Evolutionary conservation across 2,329 filamentous ascomycete genomes (phyloP).

Genomic region (Blastomyces emzantsi): DNA sequence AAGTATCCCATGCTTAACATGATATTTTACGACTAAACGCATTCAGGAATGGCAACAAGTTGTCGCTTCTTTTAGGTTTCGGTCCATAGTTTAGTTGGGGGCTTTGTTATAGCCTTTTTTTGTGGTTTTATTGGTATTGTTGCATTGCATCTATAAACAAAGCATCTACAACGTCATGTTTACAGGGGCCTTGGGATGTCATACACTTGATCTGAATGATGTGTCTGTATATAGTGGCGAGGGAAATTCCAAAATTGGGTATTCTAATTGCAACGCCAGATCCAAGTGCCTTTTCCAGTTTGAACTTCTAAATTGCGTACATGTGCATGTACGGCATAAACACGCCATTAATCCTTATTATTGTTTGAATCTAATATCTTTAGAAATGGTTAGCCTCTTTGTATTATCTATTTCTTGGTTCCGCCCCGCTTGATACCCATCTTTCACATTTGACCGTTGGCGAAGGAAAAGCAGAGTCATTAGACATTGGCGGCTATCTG

Average conservation of each 20-base stretch:
- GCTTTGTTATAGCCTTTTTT: not conserved
- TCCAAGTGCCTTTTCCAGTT: not conserved
- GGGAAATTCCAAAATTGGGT: not conserved
- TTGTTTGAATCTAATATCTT: not conserved
- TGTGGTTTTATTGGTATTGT: not conserved
- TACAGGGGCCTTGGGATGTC: not conserved
- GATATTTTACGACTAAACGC: not conserved
- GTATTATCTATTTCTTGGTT: not conserved
- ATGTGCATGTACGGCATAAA: too few species aligned
- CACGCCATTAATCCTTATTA: too few species aligned
- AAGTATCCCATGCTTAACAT: not conserved
- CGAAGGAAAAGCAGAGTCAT: not conserved
- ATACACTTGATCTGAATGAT: not conserved
- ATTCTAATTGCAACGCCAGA: not conserved
- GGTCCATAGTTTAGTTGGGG: not conserved
- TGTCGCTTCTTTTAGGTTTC: not conserved
- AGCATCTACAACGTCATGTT: not conserved
- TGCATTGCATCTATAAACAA: not conserved
- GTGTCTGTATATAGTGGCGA: not conserved
- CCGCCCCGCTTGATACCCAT: not conserved
- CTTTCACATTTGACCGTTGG: not conserved
- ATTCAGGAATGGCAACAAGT: not conserved
- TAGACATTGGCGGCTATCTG: not conserved
- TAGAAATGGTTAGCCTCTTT: not conserved
- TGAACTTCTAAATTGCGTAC: not conserved